Evolutionary conservation across 352 stramenopile species (phyloP).

Genomic region (Phytophthora pluvialis): DNA sequence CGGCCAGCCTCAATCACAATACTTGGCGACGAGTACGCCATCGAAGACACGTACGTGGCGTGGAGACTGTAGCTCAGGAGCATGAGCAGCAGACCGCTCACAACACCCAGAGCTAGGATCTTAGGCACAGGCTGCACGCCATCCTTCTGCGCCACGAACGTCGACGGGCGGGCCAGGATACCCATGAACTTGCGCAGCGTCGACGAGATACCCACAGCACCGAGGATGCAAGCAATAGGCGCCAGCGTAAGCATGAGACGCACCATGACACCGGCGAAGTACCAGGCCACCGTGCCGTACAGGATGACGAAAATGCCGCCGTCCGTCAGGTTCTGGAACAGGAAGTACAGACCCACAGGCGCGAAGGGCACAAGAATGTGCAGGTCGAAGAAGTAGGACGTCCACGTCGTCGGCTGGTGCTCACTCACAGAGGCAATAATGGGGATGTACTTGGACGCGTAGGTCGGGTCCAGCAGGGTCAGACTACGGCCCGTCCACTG

Average conservation of each 20-base stretch:
- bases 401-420: constrained; percentile 95
- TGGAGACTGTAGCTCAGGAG: constrained; percentile 91
- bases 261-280: constrained; percentile 94
- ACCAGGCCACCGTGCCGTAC: constrained; percentile 93
- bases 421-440: constrained; percentile 95
- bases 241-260: constrained; percentile 93
- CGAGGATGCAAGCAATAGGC: constrained; percentile 93
- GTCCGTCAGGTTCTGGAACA: constrained; percentile 91
- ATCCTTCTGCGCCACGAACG: constrained; percentile 56
- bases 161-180: constrained; percentile 64
- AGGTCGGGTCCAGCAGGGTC: constrained; percentile 92
- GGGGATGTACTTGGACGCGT: constrained; percentile 94
- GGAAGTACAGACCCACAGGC: constrained; percentile 91
- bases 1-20: constrained; percentile 92
- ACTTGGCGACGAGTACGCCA: constrained; percentile 92
- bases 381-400: constrained; percentile 94
- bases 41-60: constrained; percentile 88
- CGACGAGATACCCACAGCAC: constrained; percentile 84
- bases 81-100: constrained; percentile 69
- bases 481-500: constrained; percentile 92
- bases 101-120: constrained; percentile 58
- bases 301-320: constrained; percentile 94
- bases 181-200: constrained; percentile 84
- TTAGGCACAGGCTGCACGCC: constrained; percentile 71
- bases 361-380: constrained; percentile 92